Percentiles rank a stretch among this genome's conserved stretches.
phyloP scores from a whole-genome alignment of 768 basidiomycete genomes.

The Daedaleopsis nitida region DNA sequence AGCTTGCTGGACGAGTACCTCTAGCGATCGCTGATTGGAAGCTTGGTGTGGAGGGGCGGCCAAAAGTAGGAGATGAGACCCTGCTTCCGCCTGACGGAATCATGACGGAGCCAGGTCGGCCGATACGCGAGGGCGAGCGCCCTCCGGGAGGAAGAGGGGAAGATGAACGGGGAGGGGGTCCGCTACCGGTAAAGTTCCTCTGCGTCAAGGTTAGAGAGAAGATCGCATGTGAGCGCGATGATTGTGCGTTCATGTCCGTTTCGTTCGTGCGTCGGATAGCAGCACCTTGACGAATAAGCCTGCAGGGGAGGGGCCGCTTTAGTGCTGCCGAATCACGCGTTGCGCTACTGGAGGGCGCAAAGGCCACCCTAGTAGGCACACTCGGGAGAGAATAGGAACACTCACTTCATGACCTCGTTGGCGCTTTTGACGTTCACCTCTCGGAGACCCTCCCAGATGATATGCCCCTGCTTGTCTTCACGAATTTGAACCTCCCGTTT shows the following conservation, averaged over 20 bases:
- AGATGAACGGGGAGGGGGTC: slow-evolving; percentile 69
- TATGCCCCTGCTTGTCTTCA: slow-evolving; percentile 95
- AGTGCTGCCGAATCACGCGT: not conserved
- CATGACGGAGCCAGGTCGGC: slow-evolving; percentile 82
- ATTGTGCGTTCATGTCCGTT: slow-evolving; percentile 99
- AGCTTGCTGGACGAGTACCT: slow-evolving; percentile 75
- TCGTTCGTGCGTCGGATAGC: slow-evolving; percentile 92
- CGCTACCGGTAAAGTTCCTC: slow-evolving; percentile 78
- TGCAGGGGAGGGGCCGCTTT: slow-evolving; percentile 32
- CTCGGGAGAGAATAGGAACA: slow-evolving; percentile 19
- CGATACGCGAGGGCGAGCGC: slow-evolving; percentile 77
- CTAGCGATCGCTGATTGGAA: slow-evolving; percentile 76
- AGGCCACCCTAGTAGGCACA: too few relatives aligned
- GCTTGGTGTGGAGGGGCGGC: slow-evolving; percentile 78
- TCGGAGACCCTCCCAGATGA: slow-evolving; percentile 94
- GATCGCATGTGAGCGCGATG: slow-evolving; percentile 97
- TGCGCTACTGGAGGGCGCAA: not conserved
- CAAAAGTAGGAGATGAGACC: slow-evolving; percentile 78
- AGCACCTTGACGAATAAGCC: slow-evolving; percentile 87
- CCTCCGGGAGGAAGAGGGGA: slow-evolving; percentile 76
- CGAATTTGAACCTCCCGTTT: slow-evolving; percentile 91
- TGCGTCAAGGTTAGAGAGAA: slow-evolving; percentile 95
- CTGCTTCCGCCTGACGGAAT: slow-evolving; percentile 43
- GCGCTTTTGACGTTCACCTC: slow-evolving; percentile 87
- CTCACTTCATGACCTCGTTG: slow-evolving; percentile 90